Evolutionary conservation across 2,329 filamentous ascomycete species (phyloP), one percentile per base, ranked within the genome.

Genomic region (Kalmusia sp.): DNA sequence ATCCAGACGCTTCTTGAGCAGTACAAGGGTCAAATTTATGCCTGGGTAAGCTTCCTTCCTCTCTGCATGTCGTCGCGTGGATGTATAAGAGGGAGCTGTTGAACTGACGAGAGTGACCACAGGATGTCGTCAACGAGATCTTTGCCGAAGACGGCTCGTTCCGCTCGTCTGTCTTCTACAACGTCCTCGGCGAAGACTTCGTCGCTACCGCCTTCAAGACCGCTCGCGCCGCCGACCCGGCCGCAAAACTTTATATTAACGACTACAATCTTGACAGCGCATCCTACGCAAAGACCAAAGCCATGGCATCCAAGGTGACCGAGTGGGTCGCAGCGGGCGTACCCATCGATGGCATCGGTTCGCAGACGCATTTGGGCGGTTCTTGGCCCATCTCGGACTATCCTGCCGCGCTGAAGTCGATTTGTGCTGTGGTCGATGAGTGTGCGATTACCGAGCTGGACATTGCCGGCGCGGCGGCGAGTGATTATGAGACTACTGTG

Each of bases 241-340:
- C 74, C 51, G 87, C 86, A 2, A 88, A 87, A 74, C 79, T 92
- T 33, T 92, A 90, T 78, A 89, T 91, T 76, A 92, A 92, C 74
- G 88, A 92, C 67, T 81, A 79, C 69, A 81, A 80, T 76, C 81
- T 89, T 47, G 87, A 89, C 74, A 78, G 73, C 37, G 80, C 86
- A 15, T 80, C 63, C 59, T 81, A 82, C 63, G 77, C 81, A 58
- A 91, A 92, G 78, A 79, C 79, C 3, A 76, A 71, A 14, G 79
- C 74, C 40, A 84, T 88, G 77, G 78, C 82, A 4, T 70, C 67
- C 30, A 77, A 86, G 64, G 87, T 91, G 60, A 82, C 83, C 65
- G 82, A 85, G 67, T 89, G 87, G 86, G 64, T 85, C 44, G 80
- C 79, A 0, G 80, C 79, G 1, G 88, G 87, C 49, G 73, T 87